A percentile compares a stretch with the other conserved stretches of the same genome.
Evolutionary conservation across 192 early-diverging fungal species (phyloP).

Genomic region (Spizellomyces punctatus): DNA sequence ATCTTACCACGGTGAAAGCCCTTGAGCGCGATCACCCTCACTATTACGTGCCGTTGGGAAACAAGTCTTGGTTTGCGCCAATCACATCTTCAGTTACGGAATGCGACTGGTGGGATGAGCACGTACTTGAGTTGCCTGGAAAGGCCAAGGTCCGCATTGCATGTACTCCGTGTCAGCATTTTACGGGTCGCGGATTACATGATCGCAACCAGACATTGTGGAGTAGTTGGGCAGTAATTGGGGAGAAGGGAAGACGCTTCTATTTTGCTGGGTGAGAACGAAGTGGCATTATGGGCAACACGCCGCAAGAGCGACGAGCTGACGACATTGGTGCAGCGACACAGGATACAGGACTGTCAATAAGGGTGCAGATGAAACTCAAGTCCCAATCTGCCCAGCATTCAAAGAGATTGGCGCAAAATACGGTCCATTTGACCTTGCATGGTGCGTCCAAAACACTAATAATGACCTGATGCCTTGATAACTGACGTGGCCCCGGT

Average conservation of each 20-base stretch:
- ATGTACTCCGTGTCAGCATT: conserved; percentile 78
- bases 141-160: conserved; percentile 30
- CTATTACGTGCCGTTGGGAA: conserved; percentile 81
- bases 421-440: conserved; percentile 42
- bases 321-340: conserved; percentile 58
- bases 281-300: conserved; percentile 16
- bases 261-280: conserved; percentile 64
- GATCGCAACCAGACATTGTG: conserved; percentile 80
- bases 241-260: conserved; percentile 39
- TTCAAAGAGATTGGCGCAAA: conserved; percentile 81
- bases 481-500: neutral
- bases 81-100: conserved; percentile 52
- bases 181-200: conserved; percentile 59
- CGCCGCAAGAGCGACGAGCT: too few species aligned
- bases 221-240: conserved; percentile 70
- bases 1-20: conserved; percentile 53
- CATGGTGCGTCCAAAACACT: neutral
- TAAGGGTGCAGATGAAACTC: conserved; percentile 41
- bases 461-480: too few species aligned
- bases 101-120: conserved; percentile 80
- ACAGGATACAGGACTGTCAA: conserved; percentile 76
- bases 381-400: conserved; percentile 72
- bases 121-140: conserved; percentile 34
- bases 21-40: conserved; percentile 48
- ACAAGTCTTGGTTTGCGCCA: conserved; percentile 50